Conservation (phyloP, 345 rosid genomes). For the Lepidium sativum region DNA sequence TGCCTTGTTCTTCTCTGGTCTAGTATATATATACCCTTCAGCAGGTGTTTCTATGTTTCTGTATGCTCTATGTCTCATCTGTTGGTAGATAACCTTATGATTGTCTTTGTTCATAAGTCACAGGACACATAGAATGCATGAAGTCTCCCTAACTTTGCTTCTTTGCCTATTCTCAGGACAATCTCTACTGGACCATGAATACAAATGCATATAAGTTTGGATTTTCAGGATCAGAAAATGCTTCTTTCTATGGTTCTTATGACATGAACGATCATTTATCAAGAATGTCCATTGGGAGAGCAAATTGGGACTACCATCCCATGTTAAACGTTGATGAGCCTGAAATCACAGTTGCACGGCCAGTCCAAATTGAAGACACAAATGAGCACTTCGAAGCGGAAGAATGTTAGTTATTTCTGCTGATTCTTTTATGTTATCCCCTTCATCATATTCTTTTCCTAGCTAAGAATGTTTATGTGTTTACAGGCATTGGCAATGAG, state of each 20-base stretch:
- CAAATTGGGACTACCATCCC: slow-evolving; percentile 26
- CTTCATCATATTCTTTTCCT: background rate
- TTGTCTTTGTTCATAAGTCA: background rate
- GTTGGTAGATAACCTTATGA: background rate
- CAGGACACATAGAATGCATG: background rate
- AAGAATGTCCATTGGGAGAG: slow-evolving; percentile 27
- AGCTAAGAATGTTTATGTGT: background rate
- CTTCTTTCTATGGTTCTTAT: slow-evolving; percentile 26
- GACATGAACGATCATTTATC: slow-evolving; percentile 25
- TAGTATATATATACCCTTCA: background rate
- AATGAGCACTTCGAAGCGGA: slow-evolving; percentile 26
- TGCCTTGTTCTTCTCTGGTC: background rate
- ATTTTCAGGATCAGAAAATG: slow-evolving; percentile 23
- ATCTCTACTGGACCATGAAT: slow-evolving; percentile 26
- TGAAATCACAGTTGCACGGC: slow-evolving; percentile 7
- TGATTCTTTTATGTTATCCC: background rate
- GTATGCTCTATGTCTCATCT: background rate
- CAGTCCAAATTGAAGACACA: slow-evolving; percentile 15
- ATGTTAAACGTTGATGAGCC: slow-evolving; percentile 9
- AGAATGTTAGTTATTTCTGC: slow-evolving; percentile 21
- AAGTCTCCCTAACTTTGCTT: slow-evolving; percentile 5
- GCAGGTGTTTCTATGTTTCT: no score
- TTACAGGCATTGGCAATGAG: slow-evolving; percentile 26
- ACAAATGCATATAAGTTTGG: slow-evolving; percentile 32
- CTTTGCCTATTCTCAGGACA: slow-evolving; percentile 22